These are phyloP conservation scores for Triticum timopheevii DNA, from an alignment of 176 grass and related monocot genomes.

Conservation along the genomic window DNA sequence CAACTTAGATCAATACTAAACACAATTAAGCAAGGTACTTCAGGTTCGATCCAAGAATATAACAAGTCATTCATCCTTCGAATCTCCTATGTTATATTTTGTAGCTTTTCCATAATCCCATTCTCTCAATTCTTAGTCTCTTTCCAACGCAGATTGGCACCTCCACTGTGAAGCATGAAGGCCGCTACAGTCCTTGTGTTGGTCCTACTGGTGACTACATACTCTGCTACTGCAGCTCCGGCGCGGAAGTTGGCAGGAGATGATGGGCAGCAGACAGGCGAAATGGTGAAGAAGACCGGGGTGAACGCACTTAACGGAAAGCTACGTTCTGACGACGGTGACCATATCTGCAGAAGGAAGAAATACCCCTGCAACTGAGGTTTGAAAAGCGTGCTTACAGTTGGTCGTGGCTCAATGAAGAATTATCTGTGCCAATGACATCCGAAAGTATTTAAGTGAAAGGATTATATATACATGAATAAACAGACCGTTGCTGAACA, in stretches of 20 bases:
- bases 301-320: neutral
- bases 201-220: neutral
- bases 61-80: neutral
- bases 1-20: neutral
- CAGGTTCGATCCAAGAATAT: too few species aligned
- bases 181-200: neutral
- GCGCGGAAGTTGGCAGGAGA: neutral
- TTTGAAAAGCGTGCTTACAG: neutral
- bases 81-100: neutral
- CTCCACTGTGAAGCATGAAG: conserved; percentile 7
- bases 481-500: too few species aligned
- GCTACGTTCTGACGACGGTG: neutral
- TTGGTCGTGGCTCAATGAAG: neutral
- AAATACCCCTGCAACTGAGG: too few species aligned
- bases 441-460: neutral
- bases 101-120: neutral
- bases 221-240: neutral
- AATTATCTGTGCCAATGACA: neutral
- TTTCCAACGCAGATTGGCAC: neutral
- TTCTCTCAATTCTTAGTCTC: neutral
- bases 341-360: too few species aligned
- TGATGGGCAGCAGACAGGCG: neutral
- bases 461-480: neutral
- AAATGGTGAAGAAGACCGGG: neutral
- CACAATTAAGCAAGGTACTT: neutral